Conservation (phyloP, 106 monocot genomes). For the Dioscorea alata region DNA sequence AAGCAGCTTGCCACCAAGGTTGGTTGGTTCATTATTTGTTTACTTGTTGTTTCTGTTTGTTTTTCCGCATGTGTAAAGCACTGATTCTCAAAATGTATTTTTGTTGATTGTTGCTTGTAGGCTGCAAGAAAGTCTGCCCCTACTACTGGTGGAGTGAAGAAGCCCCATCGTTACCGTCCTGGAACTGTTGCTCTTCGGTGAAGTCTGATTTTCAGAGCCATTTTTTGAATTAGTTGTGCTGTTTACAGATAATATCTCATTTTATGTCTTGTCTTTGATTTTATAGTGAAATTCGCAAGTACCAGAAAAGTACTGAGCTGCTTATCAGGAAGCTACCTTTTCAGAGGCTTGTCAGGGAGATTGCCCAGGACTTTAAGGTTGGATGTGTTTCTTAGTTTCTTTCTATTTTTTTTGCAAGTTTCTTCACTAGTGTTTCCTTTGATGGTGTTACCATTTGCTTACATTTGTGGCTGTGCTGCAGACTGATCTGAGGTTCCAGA, state of each 20-base stretch:
- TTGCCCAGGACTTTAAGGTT: slow-evolving; percentile 38
- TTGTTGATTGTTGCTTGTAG: not conserved
- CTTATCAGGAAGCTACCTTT: slow-evolving; percentile 32
- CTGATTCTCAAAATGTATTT: not conserved
- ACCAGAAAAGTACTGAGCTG: slow-evolving; percentile 33
- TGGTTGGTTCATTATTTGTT: not conserved
- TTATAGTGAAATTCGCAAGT: slow-evolving; percentile 28
- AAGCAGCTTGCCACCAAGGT: slow-evolving; percentile 48
- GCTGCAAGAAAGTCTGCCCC: slow-evolving; percentile 24
- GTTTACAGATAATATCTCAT: not conserved
- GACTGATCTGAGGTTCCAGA: slow-evolving; percentile 23
- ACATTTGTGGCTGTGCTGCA: not conserved
- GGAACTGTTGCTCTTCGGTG: slow-evolving; percentile 30
- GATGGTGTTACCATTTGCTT: not conserved
- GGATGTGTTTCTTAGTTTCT: not conserved
- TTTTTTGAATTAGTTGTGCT: not conserved
- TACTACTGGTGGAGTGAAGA: slow-evolving; percentile 22
- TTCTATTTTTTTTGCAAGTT: not conserved
- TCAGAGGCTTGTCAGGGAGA: slow-evolving; percentile 31
- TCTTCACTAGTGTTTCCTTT: not conserved
- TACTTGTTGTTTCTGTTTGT: no score
- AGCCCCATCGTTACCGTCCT: slow-evolving; percentile 23
- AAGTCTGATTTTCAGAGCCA: not conserved
- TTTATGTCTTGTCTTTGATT: not conserved
- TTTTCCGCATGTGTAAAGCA: no score